Evolutionary conservation across 805 yeast genomes (phyloP).

Genomic region (Yamadazyma kitorensis): DNA sequence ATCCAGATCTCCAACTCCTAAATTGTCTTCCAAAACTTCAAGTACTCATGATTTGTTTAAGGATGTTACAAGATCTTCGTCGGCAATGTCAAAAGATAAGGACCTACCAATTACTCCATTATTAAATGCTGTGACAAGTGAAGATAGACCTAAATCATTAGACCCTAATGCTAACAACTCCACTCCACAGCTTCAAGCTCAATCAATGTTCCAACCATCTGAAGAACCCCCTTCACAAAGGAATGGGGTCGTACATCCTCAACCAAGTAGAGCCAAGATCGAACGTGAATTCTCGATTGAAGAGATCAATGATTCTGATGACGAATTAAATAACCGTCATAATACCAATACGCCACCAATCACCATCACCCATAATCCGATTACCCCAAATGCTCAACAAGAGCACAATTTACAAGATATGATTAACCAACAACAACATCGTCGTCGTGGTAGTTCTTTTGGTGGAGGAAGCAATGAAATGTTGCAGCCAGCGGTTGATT

Average conservation of each 20-base stretch:
- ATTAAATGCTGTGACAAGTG: background rate
- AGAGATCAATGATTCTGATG: conserved; percentile 41
- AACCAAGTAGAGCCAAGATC: conserved; percentile 4
- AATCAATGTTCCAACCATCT: background rate
- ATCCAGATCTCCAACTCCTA: conserved; percentile 14
- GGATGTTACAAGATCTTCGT: conserved; percentile 10
- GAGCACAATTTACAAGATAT: too few species aligned
- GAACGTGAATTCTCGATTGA: conserved; percentile 36
- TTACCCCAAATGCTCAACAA: conserved; percentile 4
- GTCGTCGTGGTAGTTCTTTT: background rate
- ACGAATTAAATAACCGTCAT: conserved; percentile 23
- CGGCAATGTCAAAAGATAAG: conserved; percentile 12
- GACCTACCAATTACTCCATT: conserved; percentile 13
- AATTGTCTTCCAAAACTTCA: conserved; percentile 5
- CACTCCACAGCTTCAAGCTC: background rate
- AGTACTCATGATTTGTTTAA: conserved; percentile 7
- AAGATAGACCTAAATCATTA: background rate
- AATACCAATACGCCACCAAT: conserved; percentile 4
- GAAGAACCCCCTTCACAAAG: conserved; percentile 3
- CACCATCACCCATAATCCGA: conserved; percentile 2
- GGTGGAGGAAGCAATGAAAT: conserved; percentile 1
- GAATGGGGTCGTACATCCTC: conserved; percentile 2
- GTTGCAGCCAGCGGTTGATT: conserved; percentile 18
- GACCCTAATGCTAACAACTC: background rate
- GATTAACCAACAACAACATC: too few species aligned